A percentile compares a stretch with the other conserved stretches of the same genome.
Evolutionary conservation across 192 early-diverging fungal genomes (phyloP).

Genomic region (Mortierella hygrophila): DNA sequence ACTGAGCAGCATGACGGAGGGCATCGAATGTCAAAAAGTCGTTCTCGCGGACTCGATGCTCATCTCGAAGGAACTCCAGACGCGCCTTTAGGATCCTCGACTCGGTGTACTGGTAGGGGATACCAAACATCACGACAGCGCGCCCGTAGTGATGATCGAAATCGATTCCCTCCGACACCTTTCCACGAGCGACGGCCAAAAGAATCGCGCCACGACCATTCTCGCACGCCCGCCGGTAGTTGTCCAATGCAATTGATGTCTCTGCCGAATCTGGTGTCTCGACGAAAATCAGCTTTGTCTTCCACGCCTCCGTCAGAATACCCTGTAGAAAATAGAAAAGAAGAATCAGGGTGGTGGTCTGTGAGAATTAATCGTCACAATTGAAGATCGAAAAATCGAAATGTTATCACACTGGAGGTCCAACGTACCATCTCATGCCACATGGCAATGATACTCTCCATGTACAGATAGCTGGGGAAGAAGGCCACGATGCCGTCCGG

Average conservation of each 20-base stretch:
- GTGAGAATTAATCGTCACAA: too few species aligned
- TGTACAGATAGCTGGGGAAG: slow-evolving; percentile 98
- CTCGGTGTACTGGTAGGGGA: slow-evolving; percentile 99
- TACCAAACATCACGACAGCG: slow-evolving; percentile 99
- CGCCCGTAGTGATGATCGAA: slow-evolving; percentile 99
- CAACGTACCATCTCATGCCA: slow-evolving; percentile 94
- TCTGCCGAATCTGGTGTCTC: slow-evolving; percentile 99
- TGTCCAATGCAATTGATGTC: slow-evolving; percentile 94
- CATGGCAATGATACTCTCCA: slow-evolving; percentile 98
- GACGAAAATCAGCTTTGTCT: slow-evolving; percentile 98
- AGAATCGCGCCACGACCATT: slow-evolving; percentile 99
- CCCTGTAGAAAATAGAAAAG: slow-evolving; percentile 63
- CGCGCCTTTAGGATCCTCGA: slow-evolving; percentile 94
- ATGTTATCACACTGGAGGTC: neutral
- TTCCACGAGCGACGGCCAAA: slow-evolving; percentile 97
- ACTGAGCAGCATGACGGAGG: slow-evolving; percentile 98
- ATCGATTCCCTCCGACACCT: slow-evolving; percentile 99
- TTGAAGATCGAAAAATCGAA: neutral
- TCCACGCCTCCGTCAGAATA: slow-evolving; percentile 93
- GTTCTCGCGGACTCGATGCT: slow-evolving; percentile 95
- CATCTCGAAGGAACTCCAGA: slow-evolving; percentile 94
- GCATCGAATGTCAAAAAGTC: slow-evolving; percentile 99
- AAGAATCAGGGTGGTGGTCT: neutral
- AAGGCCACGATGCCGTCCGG: slow-evolving; percentile 99
- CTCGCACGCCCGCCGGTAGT: slow-evolving; percentile 95